Base-by-base conservation (phyloP, 495 filamentous ascomycete genomes). In the Aspergillus sclerotioniger region DNA sequence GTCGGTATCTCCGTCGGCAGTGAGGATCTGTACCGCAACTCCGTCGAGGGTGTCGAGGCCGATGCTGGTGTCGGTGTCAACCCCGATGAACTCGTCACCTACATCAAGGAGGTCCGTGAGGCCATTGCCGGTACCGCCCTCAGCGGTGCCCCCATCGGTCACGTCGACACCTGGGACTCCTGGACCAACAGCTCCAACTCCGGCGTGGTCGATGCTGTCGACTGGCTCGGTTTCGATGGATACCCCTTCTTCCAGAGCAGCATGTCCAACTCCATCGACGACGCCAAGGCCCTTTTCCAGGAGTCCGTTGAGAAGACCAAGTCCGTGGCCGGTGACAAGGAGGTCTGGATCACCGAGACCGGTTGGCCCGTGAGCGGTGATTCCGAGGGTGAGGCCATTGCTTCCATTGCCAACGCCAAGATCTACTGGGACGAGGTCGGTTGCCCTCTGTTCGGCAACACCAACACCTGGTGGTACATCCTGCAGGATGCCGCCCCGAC, bases 131-230 rank as follows among this genome's bases (percentile, higher is more conserved):
- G 80, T 61, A 90, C 90, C 35, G 57, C 64, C 45, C 75, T 90
- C 54, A 75, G 75, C 39, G 69, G 67, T 41, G 76, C 74, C 35
- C 76, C 83, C 10, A 76, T 96, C 62, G 92, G 92, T 44, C 90
- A 96, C 72, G 92, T 95, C 67, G 92, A 96, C 71, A 96, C 91
- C 55, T 96, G 92, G 91, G 90, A 87, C 45, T 85, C 85, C 57
- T 95, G 87, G 86, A 86, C 86, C 65, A 88, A 95, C 71, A 68
- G 76, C 50, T 80, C 84, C 67, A 95, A 91, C 80, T 66, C 79
- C 20, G 82, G 79, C 13, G 90, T 93, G 51, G 83, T 89, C 60
- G 71, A 82, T n/a, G 81, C 80, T 16, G 74, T 75, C 60, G 91
- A 96, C 79, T 95, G 82, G 74, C 65, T 94, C 52, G 90, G 90